These are phyloP conservation scores for Paecilomyces sp. DNA, from an alignment of 2,329 filamentous ascomycete species.

Conservation along the genomic window DNA sequence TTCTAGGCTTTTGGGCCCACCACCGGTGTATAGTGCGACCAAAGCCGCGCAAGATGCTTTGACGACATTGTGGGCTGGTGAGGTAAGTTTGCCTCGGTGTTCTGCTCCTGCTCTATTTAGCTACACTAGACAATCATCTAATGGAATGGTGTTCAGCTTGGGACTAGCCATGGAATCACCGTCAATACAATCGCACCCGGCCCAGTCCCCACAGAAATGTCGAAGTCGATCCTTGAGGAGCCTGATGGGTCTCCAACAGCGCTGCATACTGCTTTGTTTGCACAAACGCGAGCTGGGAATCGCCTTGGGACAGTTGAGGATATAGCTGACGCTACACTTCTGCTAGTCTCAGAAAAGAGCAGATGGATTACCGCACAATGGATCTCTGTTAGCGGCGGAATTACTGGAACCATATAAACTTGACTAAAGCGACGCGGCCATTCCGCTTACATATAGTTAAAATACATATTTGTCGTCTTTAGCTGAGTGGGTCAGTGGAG, in stretches of 20 bases:
- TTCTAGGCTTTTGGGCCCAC: constrained; percentile 16
- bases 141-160: constrained; percentile 18
- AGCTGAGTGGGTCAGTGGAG: too few relatives aligned
- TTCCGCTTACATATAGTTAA: too few relatives aligned
- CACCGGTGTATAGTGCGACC: constrained; percentile 12
- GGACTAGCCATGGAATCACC: constrained; percentile 33
- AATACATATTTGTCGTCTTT: neutral
- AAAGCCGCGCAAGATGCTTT: constrained; percentile 15
- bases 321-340: constrained; percentile 36
- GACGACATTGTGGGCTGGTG: constrained; percentile 8
- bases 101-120: neutral
- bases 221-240: neutral
- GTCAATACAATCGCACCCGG: constrained; percentile 40
- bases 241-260: constrained; percentile 3
- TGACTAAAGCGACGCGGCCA: too few relatives aligned
- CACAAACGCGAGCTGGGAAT: constrained; percentile 24
- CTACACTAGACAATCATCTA: neutral
- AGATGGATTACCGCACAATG: constrained; percentile 43
- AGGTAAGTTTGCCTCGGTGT: constrained; percentile 7
- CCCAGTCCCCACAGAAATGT: constrained; percentile 28
- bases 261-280: constrained; percentile 12
- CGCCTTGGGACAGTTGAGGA: constrained; percentile 31
- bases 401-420: constrained; percentile 12
- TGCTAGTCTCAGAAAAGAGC: constrained; percentile 32
- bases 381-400: constrained; percentile 33